These are phyloP conservation scores for Elsinoe necatrix DNA, from an alignment of 2,329 filamentous ascomycete genomes.

Conservation along the genomic window DNA sequence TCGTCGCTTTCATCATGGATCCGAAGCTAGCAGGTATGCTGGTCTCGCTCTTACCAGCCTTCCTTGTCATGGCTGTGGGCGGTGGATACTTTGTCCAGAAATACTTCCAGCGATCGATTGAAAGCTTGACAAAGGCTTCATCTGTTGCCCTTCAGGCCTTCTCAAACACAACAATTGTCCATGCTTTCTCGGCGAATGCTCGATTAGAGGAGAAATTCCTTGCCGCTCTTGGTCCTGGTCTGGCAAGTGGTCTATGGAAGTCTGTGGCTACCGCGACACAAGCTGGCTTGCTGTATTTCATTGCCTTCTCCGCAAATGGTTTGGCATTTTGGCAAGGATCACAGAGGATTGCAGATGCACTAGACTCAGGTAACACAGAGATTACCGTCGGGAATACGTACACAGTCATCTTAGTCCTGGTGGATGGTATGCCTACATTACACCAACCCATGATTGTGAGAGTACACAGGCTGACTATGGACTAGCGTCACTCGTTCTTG, in stretches of 20 bases:
- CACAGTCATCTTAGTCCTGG: slow-evolving; percentile 48
- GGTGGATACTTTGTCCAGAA: slow-evolving; percentile 49
- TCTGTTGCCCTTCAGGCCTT: slow-evolving; percentile 45
- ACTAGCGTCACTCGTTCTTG: slow-evolving; percentile 39
- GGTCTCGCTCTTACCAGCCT: slow-evolving; percentile 54
- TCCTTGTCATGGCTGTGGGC: slow-evolving; percentile 50
- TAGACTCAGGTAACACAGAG: slow-evolving; percentile 26
- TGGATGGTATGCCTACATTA: slow-evolving; percentile 36
- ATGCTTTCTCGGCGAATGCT: slow-evolving; percentile 53
- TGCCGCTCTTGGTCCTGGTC: slow-evolving; percentile 42
- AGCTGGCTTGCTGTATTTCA: slow-evolving; percentile 56
- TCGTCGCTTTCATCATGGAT: slow-evolving; percentile 59
- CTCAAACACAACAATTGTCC: slow-evolving; percentile 52
- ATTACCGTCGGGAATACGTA: slow-evolving; percentile 41
- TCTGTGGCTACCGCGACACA: slow-evolving; percentile 29
- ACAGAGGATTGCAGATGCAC: slow-evolving; percentile 42
- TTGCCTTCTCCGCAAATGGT: slow-evolving; percentile 59
- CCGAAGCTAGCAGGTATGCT: slow-evolving; percentile 56
- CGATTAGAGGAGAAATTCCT: slow-evolving; percentile 54
- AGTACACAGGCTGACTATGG: neutral
- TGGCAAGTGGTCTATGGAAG: slow-evolving; percentile 40
- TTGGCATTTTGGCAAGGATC: slow-evolving; percentile 62
- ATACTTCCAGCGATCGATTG: slow-evolving; percentile 43
- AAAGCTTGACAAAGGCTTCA: slow-evolving; percentile 51
- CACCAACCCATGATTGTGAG: neutral